These are phyloP conservation scores for Melastoma malabathricum DNA, from an alignment of 345 rosid genomes.

Conservation along the genomic window DNA sequence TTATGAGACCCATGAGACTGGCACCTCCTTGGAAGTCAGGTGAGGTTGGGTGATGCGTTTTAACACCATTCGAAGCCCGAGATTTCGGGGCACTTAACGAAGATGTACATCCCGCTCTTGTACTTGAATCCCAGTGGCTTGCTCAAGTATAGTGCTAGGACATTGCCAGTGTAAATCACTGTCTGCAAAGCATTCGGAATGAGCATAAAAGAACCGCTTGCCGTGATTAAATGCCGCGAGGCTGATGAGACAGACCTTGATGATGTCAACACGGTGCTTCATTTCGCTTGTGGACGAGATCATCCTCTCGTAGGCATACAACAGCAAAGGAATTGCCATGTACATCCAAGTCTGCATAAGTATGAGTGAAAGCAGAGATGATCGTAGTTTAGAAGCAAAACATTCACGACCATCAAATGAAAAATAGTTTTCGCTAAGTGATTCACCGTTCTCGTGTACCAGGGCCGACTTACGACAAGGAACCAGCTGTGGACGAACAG, in stretches of 20 bases:
- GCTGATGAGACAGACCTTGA: conserved; percentile 39
- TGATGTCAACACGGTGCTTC: conserved; percentile 38
- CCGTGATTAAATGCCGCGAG: background rate
- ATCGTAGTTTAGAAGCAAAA: too few species aligned
- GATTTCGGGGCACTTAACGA: conserved; percentile 72
- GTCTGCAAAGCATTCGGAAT: conserved; percentile 40
- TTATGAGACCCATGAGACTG: too few species aligned
- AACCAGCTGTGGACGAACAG: conserved; percentile 56
- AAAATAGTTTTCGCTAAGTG: background rate
- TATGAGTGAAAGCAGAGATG: too few species aligned
- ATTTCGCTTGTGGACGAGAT: conserved; percentile 31
- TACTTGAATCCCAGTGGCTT: conserved; percentile 75
- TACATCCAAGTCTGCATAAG: conserved; percentile 88
- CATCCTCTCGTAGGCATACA: conserved; percentile 54
- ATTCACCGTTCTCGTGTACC: conserved; percentile 69
- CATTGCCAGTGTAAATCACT: conserved; percentile 72
- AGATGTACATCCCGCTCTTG: conserved; percentile 91
- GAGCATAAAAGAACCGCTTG: background rate
- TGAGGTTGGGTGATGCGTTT: background rate
- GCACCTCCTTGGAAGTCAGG: background rate
- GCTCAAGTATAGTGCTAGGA: conserved; percentile 73
- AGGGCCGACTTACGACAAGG: conserved; percentile 53
- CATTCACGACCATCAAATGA: too few species aligned
- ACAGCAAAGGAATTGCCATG: conserved; percentile 30
- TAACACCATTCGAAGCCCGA: conserved; percentile 70